Percentiles rank a stretch among this genome's conserved stretches.
phyloP scores from a whole-genome alignment of 1,139 yeast genomes.

The Chernovozyma sophiae-reginae region DNA sequence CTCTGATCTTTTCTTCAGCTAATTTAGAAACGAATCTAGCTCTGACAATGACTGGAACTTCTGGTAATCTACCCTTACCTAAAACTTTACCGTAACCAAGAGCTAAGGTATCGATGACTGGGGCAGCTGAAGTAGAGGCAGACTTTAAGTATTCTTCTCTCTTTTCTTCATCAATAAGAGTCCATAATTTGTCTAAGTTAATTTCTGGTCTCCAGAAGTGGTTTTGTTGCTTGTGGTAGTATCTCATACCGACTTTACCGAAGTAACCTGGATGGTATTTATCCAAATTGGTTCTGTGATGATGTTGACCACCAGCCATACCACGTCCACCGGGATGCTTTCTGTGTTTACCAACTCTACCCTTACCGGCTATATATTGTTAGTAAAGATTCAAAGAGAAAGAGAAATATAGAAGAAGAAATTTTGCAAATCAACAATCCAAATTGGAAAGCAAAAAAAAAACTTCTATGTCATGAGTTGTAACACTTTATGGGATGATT shows the following conservation, averaged over 20 bases:
- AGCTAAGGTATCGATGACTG: conserved; percentile 99
- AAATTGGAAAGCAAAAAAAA: too few species aligned
- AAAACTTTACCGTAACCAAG: conserved; percentile 99
- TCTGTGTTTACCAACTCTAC: conserved; percentile 99
- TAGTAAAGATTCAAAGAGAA: conserved; percentile 22
- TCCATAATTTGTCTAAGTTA: conserved; percentile 99
- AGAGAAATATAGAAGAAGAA: too few species aligned
- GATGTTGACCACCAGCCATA: conserved; percentile 99
- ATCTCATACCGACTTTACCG: conserved; percentile 99
- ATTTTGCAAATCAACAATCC: too few species aligned
- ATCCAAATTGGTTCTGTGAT: conserved; percentile 99
- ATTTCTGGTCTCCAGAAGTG: conserved; percentile 98
- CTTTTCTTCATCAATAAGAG: conserved; percentile 90
- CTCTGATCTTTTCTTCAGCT: conserved; percentile 99
- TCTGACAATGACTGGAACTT: conserved; percentile 98
- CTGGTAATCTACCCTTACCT: conserved; percentile 98
- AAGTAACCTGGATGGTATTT: conserved; percentile 99
- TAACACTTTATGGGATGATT: too few species aligned
- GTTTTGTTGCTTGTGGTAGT: conserved; percentile 95
- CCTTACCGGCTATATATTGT: conserved; percentile 87
- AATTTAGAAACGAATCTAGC: conserved; percentile 98
- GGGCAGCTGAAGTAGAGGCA: conserved; percentile 87
- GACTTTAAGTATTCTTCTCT: conserved; percentile 91
- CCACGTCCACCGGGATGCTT: conserved; percentile 99
- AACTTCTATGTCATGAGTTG: too few species aligned